phyloP scores from a whole-genome alignment of 2,329 filamentous ascomycete genomes.

The Cryoendolithus antarcticus region DNA sequence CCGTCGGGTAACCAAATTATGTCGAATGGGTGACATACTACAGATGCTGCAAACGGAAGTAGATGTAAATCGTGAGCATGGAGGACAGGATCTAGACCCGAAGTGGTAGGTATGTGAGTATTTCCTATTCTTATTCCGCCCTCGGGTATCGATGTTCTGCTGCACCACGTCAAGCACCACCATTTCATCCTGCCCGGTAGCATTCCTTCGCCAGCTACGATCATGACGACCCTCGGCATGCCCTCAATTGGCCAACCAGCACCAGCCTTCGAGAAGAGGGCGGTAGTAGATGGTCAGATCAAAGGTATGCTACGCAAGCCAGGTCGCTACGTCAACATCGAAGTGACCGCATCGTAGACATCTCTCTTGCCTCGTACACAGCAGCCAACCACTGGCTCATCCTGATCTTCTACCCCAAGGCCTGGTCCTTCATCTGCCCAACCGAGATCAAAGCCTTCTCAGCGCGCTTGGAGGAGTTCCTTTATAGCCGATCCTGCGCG shows the following conservation, averaged over 20 bases:
- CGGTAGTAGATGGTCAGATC: slow-evolving; percentile 20
- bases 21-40: too few species aligned
- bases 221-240: slow-evolving; percentile 6
- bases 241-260: slow-evolving; percentile 17
- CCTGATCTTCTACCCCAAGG: slow-evolving; percentile 55
- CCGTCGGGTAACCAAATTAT: too few species aligned
- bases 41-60: too few species aligned
- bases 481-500: slow-evolving; percentile 42
- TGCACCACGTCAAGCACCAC: too few species aligned
- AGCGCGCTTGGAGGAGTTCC: slow-evolving; percentile 48
- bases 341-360: slow-evolving; percentile 8
- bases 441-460: slow-evolving; percentile 55
- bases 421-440: slow-evolving; percentile 57
- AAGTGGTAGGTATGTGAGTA: too few species aligned
- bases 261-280: slow-evolving; percentile 16
- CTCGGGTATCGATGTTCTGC: too few species aligned
- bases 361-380: slow-evolving; percentile 19
- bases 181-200: too few species aligned
- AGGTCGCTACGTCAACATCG: too few species aligned
- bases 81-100: too few species aligned
- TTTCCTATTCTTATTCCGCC: too few species aligned
- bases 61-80: too few species aligned
- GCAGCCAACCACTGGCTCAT: slow-evolving; percentile 44
- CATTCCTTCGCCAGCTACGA: not conserved
- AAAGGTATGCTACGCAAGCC: slow-evolving; percentile 7